A percentile compares a stretch with the other conserved stretches of the same genome.
Evolutionary conservation across 495 filamentous ascomycete genomes (phyloP).

Genomic region (Penicillium egyptiacum): DNA sequence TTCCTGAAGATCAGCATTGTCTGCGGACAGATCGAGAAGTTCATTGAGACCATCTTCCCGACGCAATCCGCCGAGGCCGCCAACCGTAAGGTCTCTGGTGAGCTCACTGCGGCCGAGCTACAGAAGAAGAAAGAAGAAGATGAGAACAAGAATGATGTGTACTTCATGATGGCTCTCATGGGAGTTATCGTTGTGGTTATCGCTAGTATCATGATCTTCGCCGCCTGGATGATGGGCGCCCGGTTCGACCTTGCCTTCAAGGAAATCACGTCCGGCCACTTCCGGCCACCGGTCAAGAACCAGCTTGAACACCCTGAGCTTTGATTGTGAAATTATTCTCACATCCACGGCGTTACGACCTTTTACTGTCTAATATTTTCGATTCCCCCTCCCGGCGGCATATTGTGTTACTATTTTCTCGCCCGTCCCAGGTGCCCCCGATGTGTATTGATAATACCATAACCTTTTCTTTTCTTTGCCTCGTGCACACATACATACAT

Average conservation of each 20-base stretch:
- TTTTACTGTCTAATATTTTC: conserved; percentile 29
- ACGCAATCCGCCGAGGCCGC: conserved; percentile 58
- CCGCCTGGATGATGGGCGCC: conserved; percentile 67
- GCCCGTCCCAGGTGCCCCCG: conserved; percentile 17
- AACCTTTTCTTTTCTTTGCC: conserved; percentile 15
- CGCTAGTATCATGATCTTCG: conserved; percentile 62
- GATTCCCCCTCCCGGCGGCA: conserved; percentile 33
- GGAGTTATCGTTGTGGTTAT: conserved; percentile 59
- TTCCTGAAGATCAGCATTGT: conserved; percentile 89
- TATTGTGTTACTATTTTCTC: conserved; percentile 33
- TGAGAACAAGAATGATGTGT: conserved; percentile 56
- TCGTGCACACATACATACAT: neutral
- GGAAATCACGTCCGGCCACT: conserved; percentile 54
- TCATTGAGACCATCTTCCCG: conserved; percentile 93
- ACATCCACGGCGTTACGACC: conserved; percentile 39
- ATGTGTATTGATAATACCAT: conserved; percentile 41
- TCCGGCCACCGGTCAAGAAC: conserved; percentile 28
- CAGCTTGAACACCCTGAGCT: conserved; percentile 25
- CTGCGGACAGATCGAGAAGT: conserved; percentile 96
- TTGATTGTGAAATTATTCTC: conserved; percentile 15
- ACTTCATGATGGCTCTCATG: conserved; percentile 63
- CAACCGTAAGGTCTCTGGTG: conserved; percentile 37
- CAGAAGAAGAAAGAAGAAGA: conserved; percentile 51
- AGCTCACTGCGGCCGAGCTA: conserved; percentile 42
- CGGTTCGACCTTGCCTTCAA: conserved; percentile 63